These are phyloP conservation scores for Gracilaria domingensis DNA, from an alignment of 23 red algal species.

Conservation along the genomic window DNA sequence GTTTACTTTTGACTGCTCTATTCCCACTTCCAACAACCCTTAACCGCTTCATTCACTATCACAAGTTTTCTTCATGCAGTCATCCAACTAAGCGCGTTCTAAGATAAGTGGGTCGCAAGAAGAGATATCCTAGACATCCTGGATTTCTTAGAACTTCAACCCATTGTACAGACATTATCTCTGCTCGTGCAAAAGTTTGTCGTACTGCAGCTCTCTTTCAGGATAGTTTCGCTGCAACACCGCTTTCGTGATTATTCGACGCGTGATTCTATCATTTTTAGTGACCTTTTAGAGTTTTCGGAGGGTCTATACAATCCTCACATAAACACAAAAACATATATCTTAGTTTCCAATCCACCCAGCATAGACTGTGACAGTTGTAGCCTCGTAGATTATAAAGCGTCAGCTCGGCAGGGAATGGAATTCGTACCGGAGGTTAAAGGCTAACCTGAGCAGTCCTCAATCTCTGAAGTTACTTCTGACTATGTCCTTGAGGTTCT, in stretches of 20 bases:
- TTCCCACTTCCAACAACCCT: neutral
- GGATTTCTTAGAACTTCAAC: constrained; percentile 39
- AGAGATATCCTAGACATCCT: constrained; percentile 2
- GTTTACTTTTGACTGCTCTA: constrained; percentile 1
- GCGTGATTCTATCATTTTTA: constrained; percentile 32
- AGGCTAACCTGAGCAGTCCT: no score
- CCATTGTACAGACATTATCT: constrained; percentile 44
- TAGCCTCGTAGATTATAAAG: no score
- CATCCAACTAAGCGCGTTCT: neutral
- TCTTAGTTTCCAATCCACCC: neutral
- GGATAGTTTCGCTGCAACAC: constrained; percentile 36
- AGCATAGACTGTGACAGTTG: no score
- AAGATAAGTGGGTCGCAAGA: constrained; percentile 23
- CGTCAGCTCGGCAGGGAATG: no score
- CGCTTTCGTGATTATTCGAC: constrained; percentile 25
- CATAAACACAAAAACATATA: constrained; percentile 44
- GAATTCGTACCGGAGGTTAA: no score
- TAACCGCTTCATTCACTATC: neutral
- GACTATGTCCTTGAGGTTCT: no score
- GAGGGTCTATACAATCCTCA: constrained; percentile 29
- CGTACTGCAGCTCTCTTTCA: constrained; percentile 16
- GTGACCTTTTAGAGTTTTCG: constrained; percentile 37
- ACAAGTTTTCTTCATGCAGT: neutral
- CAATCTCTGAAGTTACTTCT: no score
- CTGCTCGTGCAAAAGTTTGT: neutral